These are phyloP conservation scores for Eragrostis nindensis DNA, from an alignment of 176 grass and related monocot genomes.

Conservation along the genomic window DNA sequence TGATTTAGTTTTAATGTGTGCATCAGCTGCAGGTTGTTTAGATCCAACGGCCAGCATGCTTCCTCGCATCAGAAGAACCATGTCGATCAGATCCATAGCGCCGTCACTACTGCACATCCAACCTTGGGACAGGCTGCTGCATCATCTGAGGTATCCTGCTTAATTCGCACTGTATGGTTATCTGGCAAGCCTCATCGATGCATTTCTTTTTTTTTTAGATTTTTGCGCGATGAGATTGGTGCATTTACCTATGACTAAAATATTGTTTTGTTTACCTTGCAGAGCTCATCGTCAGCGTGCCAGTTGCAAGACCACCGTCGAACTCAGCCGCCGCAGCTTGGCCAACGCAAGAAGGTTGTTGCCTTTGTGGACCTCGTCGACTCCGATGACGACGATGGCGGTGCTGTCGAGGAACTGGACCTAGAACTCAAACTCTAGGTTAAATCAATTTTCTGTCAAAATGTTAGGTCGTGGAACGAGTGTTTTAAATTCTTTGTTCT, in stretches of 20 bases:
- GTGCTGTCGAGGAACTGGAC: constrained; percentile 38
- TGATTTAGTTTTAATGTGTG: neutral
- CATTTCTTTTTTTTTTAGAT: neutral
- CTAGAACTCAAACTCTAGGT: constrained; percentile 55
- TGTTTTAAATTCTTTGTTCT: constrained; percentile 35
- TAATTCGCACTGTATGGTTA: too few relatives aligned
- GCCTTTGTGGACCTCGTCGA: constrained; percentile 50
- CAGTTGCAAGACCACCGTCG: constrained; percentile 19
- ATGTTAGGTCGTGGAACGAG: neutral
- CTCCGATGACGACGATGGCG: constrained; percentile 29
- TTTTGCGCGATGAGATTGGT: neutral
- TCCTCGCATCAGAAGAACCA: constrained; percentile 4
- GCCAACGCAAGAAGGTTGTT: neutral
- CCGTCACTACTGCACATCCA: neutral
- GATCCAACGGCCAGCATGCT: neutral
- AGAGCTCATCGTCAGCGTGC: constrained; percentile 35
- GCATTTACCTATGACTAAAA: neutral
- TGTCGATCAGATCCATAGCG: neutral
- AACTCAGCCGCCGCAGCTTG: neutral
- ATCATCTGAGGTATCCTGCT: constrained; percentile 13
- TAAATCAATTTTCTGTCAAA: neutral
- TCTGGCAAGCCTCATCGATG: neutral
- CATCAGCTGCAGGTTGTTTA: constrained; percentile 15
- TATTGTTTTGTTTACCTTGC: neutral
- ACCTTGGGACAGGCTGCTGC: neutral